phyloP scores from a whole-genome alignment of 192 early-diverging fungal species.

The Lobulomyces angularis region DNA sequence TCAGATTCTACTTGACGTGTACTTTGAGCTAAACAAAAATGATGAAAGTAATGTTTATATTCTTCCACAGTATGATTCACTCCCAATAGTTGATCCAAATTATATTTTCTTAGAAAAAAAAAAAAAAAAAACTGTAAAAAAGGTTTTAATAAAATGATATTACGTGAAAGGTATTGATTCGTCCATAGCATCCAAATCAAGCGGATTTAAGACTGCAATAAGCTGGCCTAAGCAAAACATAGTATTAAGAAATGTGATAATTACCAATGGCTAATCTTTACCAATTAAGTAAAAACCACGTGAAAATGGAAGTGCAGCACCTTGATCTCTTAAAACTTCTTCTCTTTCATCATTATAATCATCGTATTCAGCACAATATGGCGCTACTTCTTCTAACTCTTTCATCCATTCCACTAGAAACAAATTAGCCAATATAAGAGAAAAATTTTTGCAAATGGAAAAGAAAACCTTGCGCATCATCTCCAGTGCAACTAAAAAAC shows the following conservation, averaged over 20 bases:
- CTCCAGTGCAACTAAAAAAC: conserved; percentile 8
- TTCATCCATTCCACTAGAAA: conserved; percentile 16
- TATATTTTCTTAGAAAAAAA: too few relatives aligned
- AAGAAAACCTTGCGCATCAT: conserved; percentile 10
- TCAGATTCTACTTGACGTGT: too few relatives aligned
- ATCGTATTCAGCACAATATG: conserved; percentile 5
- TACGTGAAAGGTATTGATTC: conserved; percentile 9
- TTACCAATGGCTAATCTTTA: too few relatives aligned
- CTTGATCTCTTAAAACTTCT: conserved; percentile 10
- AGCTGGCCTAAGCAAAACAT: too few relatives aligned
- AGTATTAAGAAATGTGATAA: too few relatives aligned
- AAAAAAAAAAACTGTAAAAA: too few relatives aligned
- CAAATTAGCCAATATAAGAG: too few relatives aligned
- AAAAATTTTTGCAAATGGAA: too few relatives aligned
- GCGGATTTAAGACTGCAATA: conserved; percentile 8
- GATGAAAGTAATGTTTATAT: conserved; percentile 5
- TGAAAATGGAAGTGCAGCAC: conserved; percentile 2
- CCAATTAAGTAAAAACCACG: conserved; percentile 7
- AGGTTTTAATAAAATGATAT: too few relatives aligned
- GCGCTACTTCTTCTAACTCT: conserved; percentile 6
- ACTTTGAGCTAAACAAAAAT: conserved; percentile 5
- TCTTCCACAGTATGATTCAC: conserved; percentile 1
- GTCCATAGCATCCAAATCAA: conserved; percentile 12
- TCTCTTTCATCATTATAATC: conserved; percentile 7
- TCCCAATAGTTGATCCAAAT: conserved; percentile 10